These are phyloP conservation scores for Penicillium roqueforti DNA, from an alignment of 495 filamentous ascomycete genomes.

Conservation along the genomic window DNA sequence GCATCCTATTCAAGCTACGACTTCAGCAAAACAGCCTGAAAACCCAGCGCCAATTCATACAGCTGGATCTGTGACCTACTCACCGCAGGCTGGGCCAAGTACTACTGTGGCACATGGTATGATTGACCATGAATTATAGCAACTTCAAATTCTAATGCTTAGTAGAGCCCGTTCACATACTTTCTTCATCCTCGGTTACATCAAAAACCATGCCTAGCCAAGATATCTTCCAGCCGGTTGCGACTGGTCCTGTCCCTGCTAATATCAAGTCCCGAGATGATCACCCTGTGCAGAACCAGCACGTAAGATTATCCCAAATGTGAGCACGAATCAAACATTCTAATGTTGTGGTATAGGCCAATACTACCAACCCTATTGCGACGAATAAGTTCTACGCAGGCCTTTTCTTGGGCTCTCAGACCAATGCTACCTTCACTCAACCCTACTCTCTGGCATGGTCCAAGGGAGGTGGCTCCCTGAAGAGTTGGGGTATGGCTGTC, in stretches of 20 bases:
- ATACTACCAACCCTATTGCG: slow-evolving; percentile 52
- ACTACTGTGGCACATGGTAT: background rate
- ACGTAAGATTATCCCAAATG: slow-evolving; percentile 31
- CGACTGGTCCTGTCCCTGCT: slow-evolving; percentile 52
- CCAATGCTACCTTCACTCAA: slow-evolving; percentile 68
- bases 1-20: background rate
- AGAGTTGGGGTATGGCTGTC: slow-evolving; percentile 73
- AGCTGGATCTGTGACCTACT: background rate
- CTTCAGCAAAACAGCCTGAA: background rate
- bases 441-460: slow-evolving; percentile 82
- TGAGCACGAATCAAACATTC: slow-evolving; percentile 15
- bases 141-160: slow-evolving; percentile 1
- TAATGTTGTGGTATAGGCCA: slow-evolving; percentile 18
- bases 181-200: background rate
- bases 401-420: slow-evolving; percentile 75
- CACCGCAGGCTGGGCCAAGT: background rate
- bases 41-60: background rate
- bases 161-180: slow-evolving; percentile 4
- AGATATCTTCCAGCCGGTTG: slow-evolving; percentile 56
- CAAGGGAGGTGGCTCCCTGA: slow-evolving; percentile 58
- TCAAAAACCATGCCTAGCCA: slow-evolving; percentile 29
- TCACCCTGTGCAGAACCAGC: slow-evolving; percentile 48
- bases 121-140: background rate
- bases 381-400: slow-evolving; percentile 96
- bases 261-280: slow-evolving; percentile 48